These are phyloP conservation scores for Solanum gandarillasii DNA, from an alignment of 257 asterid species.

Conservation along the genomic window DNA sequence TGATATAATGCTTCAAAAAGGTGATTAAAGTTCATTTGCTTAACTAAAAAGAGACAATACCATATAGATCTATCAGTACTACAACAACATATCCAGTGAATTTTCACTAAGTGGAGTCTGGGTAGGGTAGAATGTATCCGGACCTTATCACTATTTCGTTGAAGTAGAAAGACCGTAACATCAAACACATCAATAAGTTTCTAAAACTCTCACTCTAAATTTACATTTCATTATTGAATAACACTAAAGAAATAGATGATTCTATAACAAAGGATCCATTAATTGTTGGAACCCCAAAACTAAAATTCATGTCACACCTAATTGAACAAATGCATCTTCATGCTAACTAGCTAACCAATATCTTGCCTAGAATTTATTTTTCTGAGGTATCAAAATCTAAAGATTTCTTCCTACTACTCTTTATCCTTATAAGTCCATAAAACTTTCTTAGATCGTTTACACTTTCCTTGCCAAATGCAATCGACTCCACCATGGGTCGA, in stretches of 20 bases:
- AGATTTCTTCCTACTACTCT: slow-evolving; percentile 48
- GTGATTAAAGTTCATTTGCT: neutral
- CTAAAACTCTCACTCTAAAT: neutral
- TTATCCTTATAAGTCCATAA: slow-evolving; percentile 54
- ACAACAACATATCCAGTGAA: neutral
- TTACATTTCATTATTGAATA: neutral
- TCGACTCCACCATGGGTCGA: slow-evolving; percentile 25
- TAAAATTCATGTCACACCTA: neutral
- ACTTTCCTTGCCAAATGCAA: slow-evolving; percentile 32
- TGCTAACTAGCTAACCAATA: neutral
- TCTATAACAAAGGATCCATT: neutral
- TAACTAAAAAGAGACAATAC: neutral
- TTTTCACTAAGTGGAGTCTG: no score
- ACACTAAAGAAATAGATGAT: neutral
- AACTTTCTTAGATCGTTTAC: slow-evolving; percentile 58
- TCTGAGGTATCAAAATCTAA: slow-evolving; percentile 40
- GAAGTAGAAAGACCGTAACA: neutral
- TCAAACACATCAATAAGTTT: neutral
- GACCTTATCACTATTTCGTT: no score
- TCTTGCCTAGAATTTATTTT: slow-evolving; percentile 24
- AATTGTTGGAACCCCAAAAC: neutral
- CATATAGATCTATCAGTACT: neutral
- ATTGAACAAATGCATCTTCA: neutral
- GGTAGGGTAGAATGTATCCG: accelerated
- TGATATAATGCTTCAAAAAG: neutral